Conservation (phyloP, 108 stramenopile species). For the Cyclostephanos invisitatus region DNA sequence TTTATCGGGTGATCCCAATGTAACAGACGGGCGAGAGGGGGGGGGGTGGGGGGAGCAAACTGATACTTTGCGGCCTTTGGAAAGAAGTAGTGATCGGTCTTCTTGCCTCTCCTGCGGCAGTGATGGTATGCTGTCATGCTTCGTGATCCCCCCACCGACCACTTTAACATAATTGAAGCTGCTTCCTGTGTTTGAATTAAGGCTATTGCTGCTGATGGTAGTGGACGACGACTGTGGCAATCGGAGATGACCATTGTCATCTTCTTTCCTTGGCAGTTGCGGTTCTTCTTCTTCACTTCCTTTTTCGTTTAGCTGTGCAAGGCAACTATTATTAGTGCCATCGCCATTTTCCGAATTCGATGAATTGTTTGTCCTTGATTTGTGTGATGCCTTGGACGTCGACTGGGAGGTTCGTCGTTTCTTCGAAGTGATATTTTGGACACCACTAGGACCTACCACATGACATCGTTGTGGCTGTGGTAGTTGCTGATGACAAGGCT, state of each 20-base stretch:
- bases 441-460: too few relatives aligned
- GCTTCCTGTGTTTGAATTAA: background rate
- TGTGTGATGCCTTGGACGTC: constrained; percentile 1
- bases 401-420: constrained; percentile 2
- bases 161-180: constrained; percentile 24
- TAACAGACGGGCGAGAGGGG: background rate
- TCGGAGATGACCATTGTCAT: background rate
- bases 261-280: background rate
- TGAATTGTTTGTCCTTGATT: constrained; percentile 1
- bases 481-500: constrained; percentile 2
- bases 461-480: background rate
- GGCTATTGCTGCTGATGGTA: background rate
- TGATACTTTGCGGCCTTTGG: background rate
- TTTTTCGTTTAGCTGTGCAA: background rate
- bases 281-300: background rate
- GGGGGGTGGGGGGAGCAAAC: background rate
- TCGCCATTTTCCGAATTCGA: background rate
- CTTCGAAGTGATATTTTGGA: too few relatives aligned
- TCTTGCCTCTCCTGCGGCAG: background rate
- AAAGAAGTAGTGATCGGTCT: background rate
- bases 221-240: background rate
- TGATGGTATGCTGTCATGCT: background rate
- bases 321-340: background rate
- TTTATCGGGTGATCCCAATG: background rate
- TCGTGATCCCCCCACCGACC: constrained; percentile 22